Evolutionary conservation across 768 basidiomycete genomes (phyloP).

Genomic region (Tulasnella sp.): DNA sequence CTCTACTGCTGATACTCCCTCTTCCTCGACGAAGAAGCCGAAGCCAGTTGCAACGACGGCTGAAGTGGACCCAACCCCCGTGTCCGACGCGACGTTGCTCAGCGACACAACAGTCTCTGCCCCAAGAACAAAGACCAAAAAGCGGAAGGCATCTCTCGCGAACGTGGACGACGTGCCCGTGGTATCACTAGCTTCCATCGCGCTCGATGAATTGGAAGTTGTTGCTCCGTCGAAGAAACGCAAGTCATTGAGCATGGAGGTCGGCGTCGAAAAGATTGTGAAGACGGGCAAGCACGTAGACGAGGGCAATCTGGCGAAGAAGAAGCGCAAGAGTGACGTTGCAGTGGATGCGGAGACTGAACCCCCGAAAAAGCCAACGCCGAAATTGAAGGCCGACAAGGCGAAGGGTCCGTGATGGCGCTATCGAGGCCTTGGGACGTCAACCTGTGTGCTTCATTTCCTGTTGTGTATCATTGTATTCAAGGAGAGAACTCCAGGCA

Average conservation of each 20-base stretch:
- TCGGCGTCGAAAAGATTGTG: background rate
- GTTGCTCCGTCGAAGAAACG: background rate
- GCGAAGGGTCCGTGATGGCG: background rate
- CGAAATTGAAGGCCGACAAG: slow-evolving; percentile 17
- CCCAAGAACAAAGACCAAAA: background rate
- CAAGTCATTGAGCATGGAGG: slow-evolving; percentile 2
- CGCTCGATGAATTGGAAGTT: too few species aligned
- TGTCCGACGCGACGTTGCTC: background rate
- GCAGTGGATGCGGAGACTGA: slow-evolving; percentile 7
- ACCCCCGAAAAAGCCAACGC: slow-evolving; percentile 11
- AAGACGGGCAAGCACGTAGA: background rate
- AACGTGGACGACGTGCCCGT: background rate
- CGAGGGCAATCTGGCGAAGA: slow-evolving; percentile 10
- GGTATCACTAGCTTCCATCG: background rate
- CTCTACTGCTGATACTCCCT: background rate
- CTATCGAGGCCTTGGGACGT: too few species aligned
- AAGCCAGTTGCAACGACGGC: background rate
- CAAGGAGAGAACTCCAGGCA: too few species aligned
- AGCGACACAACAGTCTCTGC: background rate
- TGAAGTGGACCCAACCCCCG: background rate
- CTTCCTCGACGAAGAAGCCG: background rate
- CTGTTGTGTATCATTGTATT: too few species aligned
- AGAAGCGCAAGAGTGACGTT: slow-evolving; percentile 15
- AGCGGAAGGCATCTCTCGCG: background rate
- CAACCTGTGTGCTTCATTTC: too few species aligned